Evolutionary conservation across 352 stramenopile species (phyloP).

Genomic region (Pythium aquatile): DNA sequence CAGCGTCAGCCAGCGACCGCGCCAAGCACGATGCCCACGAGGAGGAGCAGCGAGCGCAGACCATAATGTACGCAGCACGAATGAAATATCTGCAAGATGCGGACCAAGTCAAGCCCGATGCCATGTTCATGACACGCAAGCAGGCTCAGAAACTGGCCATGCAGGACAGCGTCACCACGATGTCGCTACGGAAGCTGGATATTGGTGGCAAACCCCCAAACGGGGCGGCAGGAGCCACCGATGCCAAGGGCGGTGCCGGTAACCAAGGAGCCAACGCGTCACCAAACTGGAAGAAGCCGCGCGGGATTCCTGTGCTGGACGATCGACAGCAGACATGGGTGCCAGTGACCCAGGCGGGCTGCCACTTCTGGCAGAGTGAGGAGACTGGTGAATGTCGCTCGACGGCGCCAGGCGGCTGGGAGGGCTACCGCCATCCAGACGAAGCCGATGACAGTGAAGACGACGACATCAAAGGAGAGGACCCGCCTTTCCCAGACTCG

Average conservation of each 20-base stretch:
- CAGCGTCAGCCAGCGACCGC: neutral
- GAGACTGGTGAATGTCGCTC: conserved; percentile 63
- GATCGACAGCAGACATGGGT: conserved; percentile 51
- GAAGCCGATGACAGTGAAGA: neutral
- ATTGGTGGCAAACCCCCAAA: conserved; percentile 15
- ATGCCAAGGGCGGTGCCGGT: conserved; percentile 5
- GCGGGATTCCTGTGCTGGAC: conserved; percentile 15
- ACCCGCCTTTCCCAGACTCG: conserved; percentile 50
- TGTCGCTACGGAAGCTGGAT: conserved; percentile 52
- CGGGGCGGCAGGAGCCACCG: neutral
- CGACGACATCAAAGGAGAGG: conserved; percentile 22
- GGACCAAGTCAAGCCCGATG: conserved; percentile 47
- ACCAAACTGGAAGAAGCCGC: conserved; percentile 42
- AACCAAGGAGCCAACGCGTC: neutral
- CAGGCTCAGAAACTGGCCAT: conserved; percentile 68
- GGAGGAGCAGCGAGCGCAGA: conserved; percentile 55
- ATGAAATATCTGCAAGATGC: conserved; percentile 72
- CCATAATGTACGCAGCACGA: conserved; percentile 76
- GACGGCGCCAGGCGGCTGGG: conserved; percentile 18
- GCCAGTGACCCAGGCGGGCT: conserved; percentile 63
- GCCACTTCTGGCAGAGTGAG: conserved; percentile 73
- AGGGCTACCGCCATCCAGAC: conserved; percentile 19
- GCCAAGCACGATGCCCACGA: conserved; percentile 15
- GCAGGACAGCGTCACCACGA: conserved; percentile 34
- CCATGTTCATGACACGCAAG: conserved; percentile 76